Conservation (phyloP, 148 eudicot species). For the Cornus florida region DNA sequence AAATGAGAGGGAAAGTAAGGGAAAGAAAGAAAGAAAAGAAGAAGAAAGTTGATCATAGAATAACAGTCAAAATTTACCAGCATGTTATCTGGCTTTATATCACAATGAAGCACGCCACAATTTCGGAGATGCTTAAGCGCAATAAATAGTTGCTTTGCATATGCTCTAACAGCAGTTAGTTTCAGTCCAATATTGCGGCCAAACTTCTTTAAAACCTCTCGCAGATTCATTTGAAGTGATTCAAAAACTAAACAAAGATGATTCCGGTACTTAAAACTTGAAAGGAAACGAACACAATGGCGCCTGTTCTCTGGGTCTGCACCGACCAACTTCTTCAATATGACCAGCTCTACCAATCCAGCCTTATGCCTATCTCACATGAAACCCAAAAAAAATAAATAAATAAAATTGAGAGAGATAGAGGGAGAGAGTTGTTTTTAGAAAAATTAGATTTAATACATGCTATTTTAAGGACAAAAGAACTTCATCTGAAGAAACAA, state of each 20-base stretch:
- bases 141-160: conserved; percentile 91
- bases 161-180: conserved; percentile 95
- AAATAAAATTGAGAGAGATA: background rate
- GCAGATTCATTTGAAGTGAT: conserved; percentile 98
- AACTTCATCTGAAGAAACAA: background rate
- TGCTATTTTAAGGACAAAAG: conserved; percentile 1
- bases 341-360: conserved; percentile 84
- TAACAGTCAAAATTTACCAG: conserved; percentile 51
- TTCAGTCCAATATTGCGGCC: conserved; percentile 99
- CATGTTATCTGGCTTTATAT: conserved; percentile 99
- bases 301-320: conserved; percentile 89
- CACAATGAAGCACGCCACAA: conserved; percentile 96
- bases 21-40: too few species aligned
- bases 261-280: conserved; percentile 91
- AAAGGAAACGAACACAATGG: conserved; percentile 94
- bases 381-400: background rate
- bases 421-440: too few species aligned
- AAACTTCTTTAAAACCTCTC: conserved; percentile 98
- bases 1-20: too few species aligned
- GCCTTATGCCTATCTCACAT: conserved; percentile 73
- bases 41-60: background rate
- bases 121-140: conserved; percentile 92
- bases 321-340: conserved; percentile 89
- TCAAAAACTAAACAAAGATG: conserved; percentile 99
- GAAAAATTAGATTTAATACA: background rate